phyloP scores from a whole-genome alignment of 1,284 basidiomycete species.

The Clitocybe nebularis region DNA sequence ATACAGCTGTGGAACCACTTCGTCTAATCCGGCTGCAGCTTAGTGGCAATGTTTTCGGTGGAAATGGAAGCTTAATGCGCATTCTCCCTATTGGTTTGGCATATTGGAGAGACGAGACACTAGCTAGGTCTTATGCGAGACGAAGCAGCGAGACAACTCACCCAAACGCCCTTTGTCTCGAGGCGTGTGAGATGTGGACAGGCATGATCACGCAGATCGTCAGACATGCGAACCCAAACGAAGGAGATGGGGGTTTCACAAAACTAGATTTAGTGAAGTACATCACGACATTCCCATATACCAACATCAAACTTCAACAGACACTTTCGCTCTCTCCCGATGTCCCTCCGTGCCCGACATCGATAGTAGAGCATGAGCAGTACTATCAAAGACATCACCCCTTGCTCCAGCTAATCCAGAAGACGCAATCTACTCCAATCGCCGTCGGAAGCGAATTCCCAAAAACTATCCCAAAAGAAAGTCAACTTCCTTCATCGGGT shows the following conservation, averaged over 20 bases:
- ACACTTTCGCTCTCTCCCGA: slow-evolving; percentile 26
- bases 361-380: slow-evolving; percentile 22
- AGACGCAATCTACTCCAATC: slow-evolving; percentile 14
- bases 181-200: slow-evolving; percentile 39
- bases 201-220: slow-evolving; percentile 29
- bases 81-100: slow-evolving; percentile 36
- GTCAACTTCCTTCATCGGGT: slow-evolving; percentile 31
- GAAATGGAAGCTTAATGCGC: slow-evolving; percentile 41
- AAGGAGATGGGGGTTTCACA: slow-evolving; percentile 20
- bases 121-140: slow-evolving; percentile 27
- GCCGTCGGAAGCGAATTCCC: slow-evolving; percentile 14
- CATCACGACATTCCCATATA: slow-evolving; percentile 33
- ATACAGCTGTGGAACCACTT: slow-evolving; percentile 17
- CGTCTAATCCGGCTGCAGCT: slow-evolving; percentile 25
- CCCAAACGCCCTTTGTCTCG: slow-evolving; percentile 34
- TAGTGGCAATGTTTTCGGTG: slow-evolving; percentile 21
- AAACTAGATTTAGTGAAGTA: slow-evolving; percentile 34
- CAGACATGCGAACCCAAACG: slow-evolving; percentile 15
- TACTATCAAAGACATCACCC: slow-evolving; percentile 32
- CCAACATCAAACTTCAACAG: slow-evolving; percentile 23
- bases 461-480: slow-evolving; percentile 25
- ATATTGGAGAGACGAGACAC: slow-evolving; percentile 31
- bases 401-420: slow-evolving; percentile 27
- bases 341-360: slow-evolving; percentile 11
- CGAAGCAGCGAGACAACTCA: slow-evolving; percentile 38